phyloP scores from a whole-genome alignment of 495 filamentous ascomycete species.

The Apodospora peruviana region DNA sequence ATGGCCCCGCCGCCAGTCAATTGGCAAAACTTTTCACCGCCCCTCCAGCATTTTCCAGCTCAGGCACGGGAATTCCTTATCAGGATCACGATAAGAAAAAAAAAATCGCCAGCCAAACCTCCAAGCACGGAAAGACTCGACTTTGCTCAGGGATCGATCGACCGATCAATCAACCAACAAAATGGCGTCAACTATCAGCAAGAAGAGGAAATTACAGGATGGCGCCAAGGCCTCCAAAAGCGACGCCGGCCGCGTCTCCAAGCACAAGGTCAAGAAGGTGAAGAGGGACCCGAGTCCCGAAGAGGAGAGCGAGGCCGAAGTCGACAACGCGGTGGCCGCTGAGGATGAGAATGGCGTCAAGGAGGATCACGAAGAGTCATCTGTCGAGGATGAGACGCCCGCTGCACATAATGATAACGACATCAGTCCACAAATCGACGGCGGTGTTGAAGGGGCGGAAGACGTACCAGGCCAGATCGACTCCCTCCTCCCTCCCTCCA shows the following conservation, averaged over 20 bases:
- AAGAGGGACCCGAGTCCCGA: constrained; percentile 20
- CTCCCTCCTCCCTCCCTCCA: constrained; percentile 24
- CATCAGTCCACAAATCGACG: neutral
- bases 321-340: constrained; percentile 17
- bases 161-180: constrained; percentile 14
- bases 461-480: constrained; percentile 10
- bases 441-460: neutral
- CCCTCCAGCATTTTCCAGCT: neutral
- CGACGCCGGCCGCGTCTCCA: constrained; percentile 16
- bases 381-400: neutral
- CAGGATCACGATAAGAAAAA: constrained; percentile 1
- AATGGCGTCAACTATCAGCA: constrained; percentile 39
- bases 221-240: constrained; percentile 29
- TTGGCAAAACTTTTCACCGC: constrained; percentile 17
- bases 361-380: constrained; percentile 5
- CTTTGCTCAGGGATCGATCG: neutral
- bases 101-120: neutral
- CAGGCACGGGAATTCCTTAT: neutral
- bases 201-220: constrained; percentile 41
- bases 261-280: constrained; percentile 21
- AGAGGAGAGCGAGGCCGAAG: constrained; percentile 12
- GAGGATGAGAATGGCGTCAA: constrained; percentile 18
- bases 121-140: no score
- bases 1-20: no score
- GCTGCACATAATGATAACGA: neutral